A percentile compares a stretch with the other conserved stretches of the same genome.
phyloP scores from a whole-genome alignment of 179 eudicot genomes.

The Beta macrorhiza region DNA sequence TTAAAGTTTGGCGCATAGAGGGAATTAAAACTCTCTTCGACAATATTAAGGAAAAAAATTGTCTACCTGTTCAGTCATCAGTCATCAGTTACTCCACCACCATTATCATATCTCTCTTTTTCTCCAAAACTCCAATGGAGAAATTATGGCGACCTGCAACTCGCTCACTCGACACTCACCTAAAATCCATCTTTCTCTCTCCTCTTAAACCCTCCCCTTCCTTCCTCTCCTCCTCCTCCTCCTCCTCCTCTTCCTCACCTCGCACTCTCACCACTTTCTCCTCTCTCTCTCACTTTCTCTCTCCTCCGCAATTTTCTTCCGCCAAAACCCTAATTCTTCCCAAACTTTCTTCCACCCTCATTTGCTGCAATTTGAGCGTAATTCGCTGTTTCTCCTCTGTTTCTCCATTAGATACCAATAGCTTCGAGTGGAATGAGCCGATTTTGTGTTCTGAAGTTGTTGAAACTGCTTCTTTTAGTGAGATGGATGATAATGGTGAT shows the following conservation, averaged over 20 bases:
- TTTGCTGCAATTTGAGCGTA: neutral
- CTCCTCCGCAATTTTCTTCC: slow-evolving; percentile 15
- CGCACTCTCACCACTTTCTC: slow-evolving; percentile 20
- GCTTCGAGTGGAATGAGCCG: slow-evolving; percentile 46
- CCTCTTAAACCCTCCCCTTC: slow-evolving; percentile 19
- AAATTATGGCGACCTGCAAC: slow-evolving; percentile 31
- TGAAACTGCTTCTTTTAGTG: slow-evolving; percentile 22
- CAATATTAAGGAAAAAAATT: too few species aligned
- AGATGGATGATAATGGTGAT: slow-evolving; percentile 20
- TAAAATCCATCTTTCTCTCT: slow-evolving; percentile 23
- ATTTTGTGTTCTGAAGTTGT: slow-evolving; percentile 31
- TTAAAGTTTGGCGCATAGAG: too few species aligned
- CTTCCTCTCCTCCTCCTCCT: slow-evolving; percentile 1
- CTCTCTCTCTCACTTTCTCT: slow-evolving; percentile 11
- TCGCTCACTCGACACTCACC: slow-evolving; percentile 24
- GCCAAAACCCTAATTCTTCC: slow-evolving; percentile 21
- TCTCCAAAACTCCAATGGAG: slow-evolving; percentile 21
- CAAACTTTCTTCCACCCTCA: neutral
- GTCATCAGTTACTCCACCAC: too few species aligned
- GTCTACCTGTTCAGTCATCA: too few species aligned
- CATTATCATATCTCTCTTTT: too few species aligned
- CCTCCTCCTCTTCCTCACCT: slow-evolving; percentile 15
- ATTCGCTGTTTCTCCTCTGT: slow-evolving; percentile 24
- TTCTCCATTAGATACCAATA: slow-evolving; percentile 3
- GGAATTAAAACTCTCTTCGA: too few species aligned